Evolutionary conservation across 805 yeast species (phyloP).

Genomic region (Wickerhamiella brachini): DNA sequence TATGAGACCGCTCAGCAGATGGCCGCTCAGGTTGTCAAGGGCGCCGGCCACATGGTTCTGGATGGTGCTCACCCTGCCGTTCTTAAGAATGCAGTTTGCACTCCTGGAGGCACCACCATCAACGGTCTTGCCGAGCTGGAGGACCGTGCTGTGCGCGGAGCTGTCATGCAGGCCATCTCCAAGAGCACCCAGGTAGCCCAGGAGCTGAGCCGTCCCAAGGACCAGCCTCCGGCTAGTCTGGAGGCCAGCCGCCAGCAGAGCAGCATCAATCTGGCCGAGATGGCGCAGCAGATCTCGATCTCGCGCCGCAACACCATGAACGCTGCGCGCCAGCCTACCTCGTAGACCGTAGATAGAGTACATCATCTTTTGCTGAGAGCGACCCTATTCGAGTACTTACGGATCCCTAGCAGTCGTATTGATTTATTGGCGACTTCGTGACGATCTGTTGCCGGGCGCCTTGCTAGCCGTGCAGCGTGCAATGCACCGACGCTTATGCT

Average conservation of each 20-base stretch:
- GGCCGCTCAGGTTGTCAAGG: constrained; percentile 89
- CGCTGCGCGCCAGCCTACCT: constrained; percentile 15
- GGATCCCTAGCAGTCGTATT: too few relatives aligned
- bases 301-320: constrained; percentile 16
- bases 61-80: constrained; percentile 83
- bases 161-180: constrained; percentile 76
- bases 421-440: too few relatives aligned
- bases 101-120: constrained; percentile 97
- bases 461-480: too few relatives aligned
- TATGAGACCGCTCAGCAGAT: constrained; percentile 66
- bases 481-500: not conserved
- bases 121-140: constrained; percentile 90
- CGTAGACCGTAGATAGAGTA: not conserved
- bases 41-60: constrained; percentile 82
- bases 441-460: too few relatives aligned
- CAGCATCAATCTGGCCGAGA: constrained; percentile 17
- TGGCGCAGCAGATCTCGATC: constrained; percentile 19
- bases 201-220: constrained; percentile 6
- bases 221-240: constrained; percentile 8
- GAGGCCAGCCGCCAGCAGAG: constrained; percentile 15
- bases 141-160: constrained; percentile 77
- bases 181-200: constrained; percentile 77
- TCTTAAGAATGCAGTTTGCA: constrained; percentile 75
- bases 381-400: too few relatives aligned
- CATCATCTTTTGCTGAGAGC: too few relatives aligned